Base-by-base conservation (phyloP, 179 eudicot species). In the Spergularia azorica region DNA sequence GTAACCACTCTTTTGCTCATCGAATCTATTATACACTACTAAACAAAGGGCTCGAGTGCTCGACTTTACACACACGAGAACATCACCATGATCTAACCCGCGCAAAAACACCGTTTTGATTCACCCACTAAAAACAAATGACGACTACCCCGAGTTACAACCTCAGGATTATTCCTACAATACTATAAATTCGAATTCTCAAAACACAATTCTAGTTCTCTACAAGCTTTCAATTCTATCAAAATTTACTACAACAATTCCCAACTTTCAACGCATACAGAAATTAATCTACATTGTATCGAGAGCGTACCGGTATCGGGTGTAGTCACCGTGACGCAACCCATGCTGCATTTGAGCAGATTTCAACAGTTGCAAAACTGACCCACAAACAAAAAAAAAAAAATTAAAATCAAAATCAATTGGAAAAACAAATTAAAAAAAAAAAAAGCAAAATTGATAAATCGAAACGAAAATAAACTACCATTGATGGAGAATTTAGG, bases 261-360 rank as follows among this genome's bases (percentile, higher is more conserved):
- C 6, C 50, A 46, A 46, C 50, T 39, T 39, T 54, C 21, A 65
- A 52, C 0, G 58, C 0, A 68, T 43, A 48, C n/a, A 51, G 50
- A 11, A 67, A 67, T 5, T n/a, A 67, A 11, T 67, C 16, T 2
- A 15, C 74, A 71, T 15, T 32, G 12, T 9, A 71, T 9, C 36
- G 4, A 17, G 58, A 64, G 63, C 18, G 18, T 80, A 95, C 98
- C 98, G 76, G 81, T 93, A 95, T 46, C 97, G 93, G 61, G 97
- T 87, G 70, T 95, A 95, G 51, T 95, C 98, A 74, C 98, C 95
- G 61, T 89, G 90, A 26, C 98, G 95, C 70, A 95, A 78, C 51
- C 98, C 98, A 79, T 95, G 98, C 89, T 95, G 97, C 97, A 93
- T 93, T 83, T 95, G 98, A 66, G 98, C 89, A 58, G 97, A 91